Evolutionary conservation across 768 basidiomycete species (phyloP).

Genomic region (Leccinellum albellum): DNA sequence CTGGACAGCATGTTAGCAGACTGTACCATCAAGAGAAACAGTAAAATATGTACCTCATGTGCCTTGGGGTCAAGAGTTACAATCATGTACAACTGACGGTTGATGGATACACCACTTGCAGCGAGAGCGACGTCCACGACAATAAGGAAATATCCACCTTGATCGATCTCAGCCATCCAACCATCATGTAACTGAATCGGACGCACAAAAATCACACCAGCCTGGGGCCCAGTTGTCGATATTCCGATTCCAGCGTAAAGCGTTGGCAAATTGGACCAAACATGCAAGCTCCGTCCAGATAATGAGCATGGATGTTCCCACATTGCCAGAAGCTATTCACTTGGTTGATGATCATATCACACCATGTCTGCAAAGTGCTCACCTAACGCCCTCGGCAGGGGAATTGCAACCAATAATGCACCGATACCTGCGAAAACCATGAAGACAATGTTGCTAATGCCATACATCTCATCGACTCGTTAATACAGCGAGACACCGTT

Average conservation of each 20-base stretch:
- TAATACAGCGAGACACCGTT: not conserved
- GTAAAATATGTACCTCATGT: conserved; percentile 5
- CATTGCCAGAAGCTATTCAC: conserved; percentile 21
- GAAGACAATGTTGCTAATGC: conserved; percentile 12
- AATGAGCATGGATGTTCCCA: conserved; percentile 33
- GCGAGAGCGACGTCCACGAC: conserved; percentile 36
- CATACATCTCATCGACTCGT: conserved; percentile 4
- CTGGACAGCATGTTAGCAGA: conserved; percentile 10
- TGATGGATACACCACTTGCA: conserved; percentile 43
- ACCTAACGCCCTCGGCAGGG: conserved; percentile 56
- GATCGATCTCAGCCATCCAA: not conserved
- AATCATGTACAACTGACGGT: conserved; percentile 47
- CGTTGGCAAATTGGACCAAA: conserved; percentile 32
- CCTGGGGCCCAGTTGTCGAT: conserved; percentile 32
- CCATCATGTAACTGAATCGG: not conserved
- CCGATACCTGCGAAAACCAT: conserved; percentile 37
- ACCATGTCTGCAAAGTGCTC: conserved; percentile 10
- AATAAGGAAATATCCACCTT: conserved; percentile 31
- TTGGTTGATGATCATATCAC: not conserved
- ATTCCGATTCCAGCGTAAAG: conserved; percentile 36
- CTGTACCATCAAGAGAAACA: not conserved
- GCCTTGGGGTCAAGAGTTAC: conserved; percentile 21
- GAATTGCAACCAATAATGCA: conserved; percentile 39
- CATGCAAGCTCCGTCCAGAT: conserved; percentile 29
- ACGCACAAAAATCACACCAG: conserved; percentile 58